Percentiles rank a stretch among this genome's conserved stretches.
phyloP scores from a whole-genome alignment of 176 grass and related monocot genomes.

The Carex littledalei region DNA sequence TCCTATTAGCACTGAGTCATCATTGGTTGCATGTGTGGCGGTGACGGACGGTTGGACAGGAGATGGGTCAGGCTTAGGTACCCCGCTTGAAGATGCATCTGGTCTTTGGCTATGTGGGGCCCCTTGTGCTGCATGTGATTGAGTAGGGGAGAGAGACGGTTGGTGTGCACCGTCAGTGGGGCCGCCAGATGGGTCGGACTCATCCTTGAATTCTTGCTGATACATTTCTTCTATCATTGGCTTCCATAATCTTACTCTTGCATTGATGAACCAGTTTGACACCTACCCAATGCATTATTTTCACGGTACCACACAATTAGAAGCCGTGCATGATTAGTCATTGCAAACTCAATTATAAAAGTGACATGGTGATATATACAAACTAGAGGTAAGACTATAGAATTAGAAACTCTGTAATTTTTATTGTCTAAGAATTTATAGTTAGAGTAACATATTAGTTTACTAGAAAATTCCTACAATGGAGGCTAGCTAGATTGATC shows the following conservation, averaged over 20 bases:
- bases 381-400: background rate
- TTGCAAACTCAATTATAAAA: background rate
- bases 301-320: constrained; percentile 8
- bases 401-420: background rate
- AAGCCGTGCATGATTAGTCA: background rate
- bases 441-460: background rate
- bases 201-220: constrained; percentile 76
- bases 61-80: constrained; percentile 44
- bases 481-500: background rate
- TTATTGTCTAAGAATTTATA: background rate
- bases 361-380: background rate
- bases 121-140: constrained; percentile 16
- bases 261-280: constrained; percentile 99
- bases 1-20: constrained; percentile 15
- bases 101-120: constrained; percentile 25
- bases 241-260: constrained; percentile 97
- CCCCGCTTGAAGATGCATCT: constrained; percentile 24
- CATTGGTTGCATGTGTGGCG: constrained; percentile 11
- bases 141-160: constrained; percentile 8
- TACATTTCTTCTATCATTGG: constrained; percentile 99
- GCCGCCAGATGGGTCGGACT: constrained; percentile 30
- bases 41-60: constrained; percentile 24
- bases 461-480: background rate
- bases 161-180: constrained; percentile 31
- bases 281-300: constrained; percentile 48